These are phyloP conservation scores for Epichloe sylvatica DNA, from an alignment of 2,329 filamentous ascomycete genomes.

Conservation along the genomic window DNA sequence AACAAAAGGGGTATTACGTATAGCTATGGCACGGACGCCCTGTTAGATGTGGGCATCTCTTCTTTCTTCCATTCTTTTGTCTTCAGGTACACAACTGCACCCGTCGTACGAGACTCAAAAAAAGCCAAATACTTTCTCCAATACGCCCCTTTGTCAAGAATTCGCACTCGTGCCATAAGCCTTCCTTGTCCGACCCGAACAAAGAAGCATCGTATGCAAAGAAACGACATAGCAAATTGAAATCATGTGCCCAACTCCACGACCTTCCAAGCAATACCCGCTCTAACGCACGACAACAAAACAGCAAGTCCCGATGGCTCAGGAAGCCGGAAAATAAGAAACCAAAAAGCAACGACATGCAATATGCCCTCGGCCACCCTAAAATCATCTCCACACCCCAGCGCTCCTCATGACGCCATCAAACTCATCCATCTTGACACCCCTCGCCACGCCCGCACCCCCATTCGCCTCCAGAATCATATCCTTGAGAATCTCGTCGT, in stretches of 20 bases:
- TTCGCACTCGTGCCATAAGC: neutral
- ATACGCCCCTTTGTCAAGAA: neutral
- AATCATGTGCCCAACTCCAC: too few species aligned
- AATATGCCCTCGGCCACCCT: neutral
- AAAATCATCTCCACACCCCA: constrained; percentile 58
- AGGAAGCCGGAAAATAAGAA: neutral
- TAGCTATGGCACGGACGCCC: neutral
- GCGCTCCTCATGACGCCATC: constrained; percentile 74
- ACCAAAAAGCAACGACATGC: too few species aligned
- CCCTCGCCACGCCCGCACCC: constrained; percentile 53
- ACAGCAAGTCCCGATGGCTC: too few species aligned
- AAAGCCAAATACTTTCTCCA: neutral
- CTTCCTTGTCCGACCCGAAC: too few species aligned
- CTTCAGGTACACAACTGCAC: too few species aligned
- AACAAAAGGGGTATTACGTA: neutral
- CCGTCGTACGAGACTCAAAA: neutral
- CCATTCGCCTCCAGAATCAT: constrained; percentile 95
- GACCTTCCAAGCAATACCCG: too few species aligned
- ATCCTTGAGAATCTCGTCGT: constrained; percentile 71
- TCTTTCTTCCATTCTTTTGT: neutral
- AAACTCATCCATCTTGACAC: constrained; percentile 69
- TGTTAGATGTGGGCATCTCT: neutral
- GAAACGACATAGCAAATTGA: neutral
- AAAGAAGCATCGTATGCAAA: neutral
- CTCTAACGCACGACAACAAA: too few species aligned